Evolutionary conservation across 495 filamentous ascomycete species (phyloP).

Genomic region (Niebla homalea): DNA sequence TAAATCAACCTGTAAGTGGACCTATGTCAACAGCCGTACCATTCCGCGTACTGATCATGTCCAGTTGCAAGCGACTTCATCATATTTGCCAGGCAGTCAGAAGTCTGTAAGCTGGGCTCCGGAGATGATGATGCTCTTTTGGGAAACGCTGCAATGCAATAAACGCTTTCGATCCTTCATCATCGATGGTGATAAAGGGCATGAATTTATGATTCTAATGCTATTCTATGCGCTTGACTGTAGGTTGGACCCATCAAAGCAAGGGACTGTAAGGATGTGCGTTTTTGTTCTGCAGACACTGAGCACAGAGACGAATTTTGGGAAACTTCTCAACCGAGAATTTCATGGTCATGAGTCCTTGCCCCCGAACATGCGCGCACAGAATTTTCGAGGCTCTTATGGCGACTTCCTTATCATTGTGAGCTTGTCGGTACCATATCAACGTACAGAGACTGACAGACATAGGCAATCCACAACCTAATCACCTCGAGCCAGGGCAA

Average conservation of each 20-base stretch:
- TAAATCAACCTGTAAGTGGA: constrained; percentile 66
- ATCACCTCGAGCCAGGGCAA: constrained; percentile 89
- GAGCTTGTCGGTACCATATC: constrained; percentile 18
- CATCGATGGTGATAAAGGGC: constrained; percentile 83
- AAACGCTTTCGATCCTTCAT: constrained; percentile 95
- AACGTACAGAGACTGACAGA: constrained; percentile 21
- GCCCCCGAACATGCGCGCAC: constrained; percentile 64
- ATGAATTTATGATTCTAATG: constrained; percentile 84
- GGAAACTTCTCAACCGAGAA: constrained; percentile 71
- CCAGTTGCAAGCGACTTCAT: constrained; percentile 67
- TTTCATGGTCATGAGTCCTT: constrained; percentile 86
- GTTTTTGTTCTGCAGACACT: constrained; percentile 91
- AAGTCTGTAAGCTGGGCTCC: constrained; percentile 75
- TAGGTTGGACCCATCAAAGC: constrained; percentile 71
- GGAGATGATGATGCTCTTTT: constrained; percentile 95
- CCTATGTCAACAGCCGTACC: background rate
- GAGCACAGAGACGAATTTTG: constrained; percentile 86
- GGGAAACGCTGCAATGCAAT: constrained; percentile 95
- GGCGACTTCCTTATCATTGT: constrained; percentile 90
- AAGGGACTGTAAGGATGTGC: constrained; percentile 91
- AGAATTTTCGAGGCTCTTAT: constrained; percentile 79
- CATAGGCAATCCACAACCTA: constrained; percentile 77
- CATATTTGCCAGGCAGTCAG: constrained; percentile 83
- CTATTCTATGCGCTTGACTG: constrained; percentile 88
- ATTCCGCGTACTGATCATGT: background rate